Evolutionary conservation across 257 asterid species (phyloP).

Genomic region (Orobanche coerulescens): DNA sequence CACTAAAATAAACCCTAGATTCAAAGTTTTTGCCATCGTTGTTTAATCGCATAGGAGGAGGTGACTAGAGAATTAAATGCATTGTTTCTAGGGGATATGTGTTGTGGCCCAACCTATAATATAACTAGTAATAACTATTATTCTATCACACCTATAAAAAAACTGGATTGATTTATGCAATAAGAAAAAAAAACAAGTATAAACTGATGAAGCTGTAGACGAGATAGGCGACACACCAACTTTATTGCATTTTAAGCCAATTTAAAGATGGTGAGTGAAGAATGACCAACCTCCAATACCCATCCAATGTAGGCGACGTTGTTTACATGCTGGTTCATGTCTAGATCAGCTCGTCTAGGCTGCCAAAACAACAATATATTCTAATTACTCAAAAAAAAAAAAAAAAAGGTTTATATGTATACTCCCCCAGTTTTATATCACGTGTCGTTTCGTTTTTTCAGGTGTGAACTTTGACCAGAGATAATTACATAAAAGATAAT

Average conservation of each 20-base stretch:
- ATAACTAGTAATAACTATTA: neutral
- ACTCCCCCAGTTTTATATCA: no score
- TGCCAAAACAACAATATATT: constrained; percentile 23
- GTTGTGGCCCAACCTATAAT: neutral
- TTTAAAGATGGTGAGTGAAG: constrained; percentile 6
- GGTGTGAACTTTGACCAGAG: no score
- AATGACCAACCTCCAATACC: constrained; percentile 79
- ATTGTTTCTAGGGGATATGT: neutral
- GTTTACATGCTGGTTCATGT: constrained; percentile 92
- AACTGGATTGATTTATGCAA: neutral
- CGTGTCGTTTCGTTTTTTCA: no score
- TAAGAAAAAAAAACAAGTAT: no score
- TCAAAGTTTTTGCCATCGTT: no score
- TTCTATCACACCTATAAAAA: neutral
- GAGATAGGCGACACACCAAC: no score
- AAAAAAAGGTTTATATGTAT: no score
- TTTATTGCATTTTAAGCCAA: neutral
- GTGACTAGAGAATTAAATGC: neutral
- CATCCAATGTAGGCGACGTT: constrained; percentile 94
- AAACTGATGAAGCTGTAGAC: no score
- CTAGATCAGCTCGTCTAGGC: constrained; percentile 94
- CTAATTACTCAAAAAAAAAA: constrained; percentile 6
- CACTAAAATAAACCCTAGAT: no score
- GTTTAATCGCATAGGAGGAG: no score
- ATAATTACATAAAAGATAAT: no score